A percentile compares a stretch with the other conserved stretches of the same genome.
Evolutionary conservation across 1,139 yeast species (phyloP).

Genomic region (Geotrichum cucujoidarum): DNA sequence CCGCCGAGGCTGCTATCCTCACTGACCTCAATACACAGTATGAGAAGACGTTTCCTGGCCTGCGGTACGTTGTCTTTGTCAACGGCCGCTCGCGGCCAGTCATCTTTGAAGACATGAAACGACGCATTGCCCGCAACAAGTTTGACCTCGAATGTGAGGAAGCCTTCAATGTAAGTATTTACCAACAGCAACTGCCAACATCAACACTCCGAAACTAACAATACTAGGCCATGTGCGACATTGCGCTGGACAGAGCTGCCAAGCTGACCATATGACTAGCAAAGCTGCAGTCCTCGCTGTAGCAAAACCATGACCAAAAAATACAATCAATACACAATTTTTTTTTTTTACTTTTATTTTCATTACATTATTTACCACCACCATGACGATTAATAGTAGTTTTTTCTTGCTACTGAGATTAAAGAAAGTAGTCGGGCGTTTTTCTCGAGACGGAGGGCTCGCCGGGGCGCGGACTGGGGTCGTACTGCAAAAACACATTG

Average conservation of each 20-base stretch:
- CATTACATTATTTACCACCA: neutral
- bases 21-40: conserved; percentile 54
- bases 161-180: conserved; percentile 51
- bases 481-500: conserved; percentile 57
- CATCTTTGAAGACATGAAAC: conserved; percentile 61
- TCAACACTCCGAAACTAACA: neutral
- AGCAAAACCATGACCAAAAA: too few relatives aligned
- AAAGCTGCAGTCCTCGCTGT: too few relatives aligned
- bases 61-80: conserved; percentile 85
- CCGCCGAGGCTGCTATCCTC: conserved; percentile 48
- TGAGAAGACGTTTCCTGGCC: conserved; percentile 71
- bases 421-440: conserved; percentile 91
- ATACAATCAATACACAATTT: neutral
- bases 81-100: conserved; percentile 68
- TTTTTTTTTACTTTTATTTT: conserved; percentile 1
- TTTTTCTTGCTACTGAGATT: conserved; percentile 20
- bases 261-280: conserved; percentile 23
- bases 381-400: too few relatives aligned
- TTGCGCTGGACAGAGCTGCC: conserved; percentile 67
- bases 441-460: conserved; percentile 93
- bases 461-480: conserved; percentile 92
- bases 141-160: conserved; percentile 52
- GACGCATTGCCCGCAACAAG: conserved; percentile 53
- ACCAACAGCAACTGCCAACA: neutral
- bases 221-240: conserved; percentile 72